phyloP scores from a whole-genome alignment of 2,329 filamentous ascomycete species.

The Alternaria alternata region DNA sequence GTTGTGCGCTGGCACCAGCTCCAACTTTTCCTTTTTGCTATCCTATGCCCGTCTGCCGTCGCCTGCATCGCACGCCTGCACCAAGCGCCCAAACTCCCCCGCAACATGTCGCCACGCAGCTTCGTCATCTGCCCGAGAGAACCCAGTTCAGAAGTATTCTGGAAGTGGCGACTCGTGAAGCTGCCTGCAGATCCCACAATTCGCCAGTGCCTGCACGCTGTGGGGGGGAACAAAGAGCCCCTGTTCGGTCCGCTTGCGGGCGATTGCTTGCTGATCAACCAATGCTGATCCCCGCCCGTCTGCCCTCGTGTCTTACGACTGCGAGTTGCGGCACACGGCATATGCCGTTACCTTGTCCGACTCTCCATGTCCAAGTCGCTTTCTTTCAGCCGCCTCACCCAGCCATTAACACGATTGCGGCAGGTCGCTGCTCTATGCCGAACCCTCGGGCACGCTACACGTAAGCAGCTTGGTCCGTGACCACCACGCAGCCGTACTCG shows the following conservation, averaged over 20 bases:
- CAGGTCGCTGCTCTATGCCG: slow-evolving; percentile 24
- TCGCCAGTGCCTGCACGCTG: slow-evolving; percentile 18
- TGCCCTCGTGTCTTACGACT: neutral
- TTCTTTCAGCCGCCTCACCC: neutral
- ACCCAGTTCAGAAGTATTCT: slow-evolving; percentile 23
- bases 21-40: neutral
- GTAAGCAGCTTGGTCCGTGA: slow-evolving; percentile 22
- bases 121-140: slow-evolving; percentile 26
- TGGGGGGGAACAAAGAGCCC: slow-evolving; percentile 11
- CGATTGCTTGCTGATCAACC: slow-evolving; percentile 19
- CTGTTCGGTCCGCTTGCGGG: slow-evolving; percentile 22
- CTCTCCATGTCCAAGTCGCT: neutral
- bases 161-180: slow-evolving; percentile 20
- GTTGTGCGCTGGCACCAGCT: slow-evolving; percentile 10
- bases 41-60: neutral
- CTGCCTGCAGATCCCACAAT: slow-evolving; percentile 13
- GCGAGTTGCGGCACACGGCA: neutral
- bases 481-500: slow-evolving; percentile 16
- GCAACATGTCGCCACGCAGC: slow-evolving; percentile 18
- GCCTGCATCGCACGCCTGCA: neutral
- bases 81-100: neutral
- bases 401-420: slow-evolving; percentile 20
- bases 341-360: neutral
- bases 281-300: slow-evolving; percentile 6
- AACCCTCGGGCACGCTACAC: slow-evolving; percentile 23